These are phyloP conservation scores for Pleurotus cornucopiae DNA, from an alignment of 768 basidiomycete species.

Conservation along the genomic window DNA sequence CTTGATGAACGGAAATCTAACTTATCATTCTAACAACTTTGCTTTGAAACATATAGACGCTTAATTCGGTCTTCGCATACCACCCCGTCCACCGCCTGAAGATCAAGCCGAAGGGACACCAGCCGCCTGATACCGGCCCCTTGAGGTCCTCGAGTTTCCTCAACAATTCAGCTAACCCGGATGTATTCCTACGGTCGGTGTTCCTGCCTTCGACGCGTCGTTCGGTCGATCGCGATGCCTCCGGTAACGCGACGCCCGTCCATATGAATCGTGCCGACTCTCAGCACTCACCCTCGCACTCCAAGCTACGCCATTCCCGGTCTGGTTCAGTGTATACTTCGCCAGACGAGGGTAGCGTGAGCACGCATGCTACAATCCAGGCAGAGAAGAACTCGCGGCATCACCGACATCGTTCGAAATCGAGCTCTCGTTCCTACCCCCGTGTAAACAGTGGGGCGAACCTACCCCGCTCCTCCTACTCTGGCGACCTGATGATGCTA, in stretches of 20 bases:
- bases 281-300: neutral
- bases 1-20: neutral
- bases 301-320: neutral
- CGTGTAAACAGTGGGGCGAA: neutral
- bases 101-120: conserved; percentile 25
- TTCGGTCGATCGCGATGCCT: conserved; percentile 2
- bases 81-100: conserved; percentile 54
- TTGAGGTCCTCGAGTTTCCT: no score
- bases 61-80: conserved; percentile 53
- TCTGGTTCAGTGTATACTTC: conserved; percentile 5
- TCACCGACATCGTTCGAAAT: neutral
- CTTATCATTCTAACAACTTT: neutral
- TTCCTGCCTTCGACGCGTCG: conserved; percentile 26
- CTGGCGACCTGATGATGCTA: neutral
- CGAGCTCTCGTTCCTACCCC: neutral
- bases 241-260: neutral
- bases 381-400: conserved; percentile 4
- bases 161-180: conserved; percentile 11
- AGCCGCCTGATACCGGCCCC: conserved; percentile 1
- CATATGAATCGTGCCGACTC: neutral
- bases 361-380: neutral
- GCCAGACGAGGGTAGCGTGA: neutral
- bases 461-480: neutral
- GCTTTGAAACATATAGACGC: conserved; percentile 33
- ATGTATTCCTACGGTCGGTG: conserved; percentile 30